Base-by-base conservation (phyloP, 768 basidiomycete species). In the Naganishia onofrii region DNA sequence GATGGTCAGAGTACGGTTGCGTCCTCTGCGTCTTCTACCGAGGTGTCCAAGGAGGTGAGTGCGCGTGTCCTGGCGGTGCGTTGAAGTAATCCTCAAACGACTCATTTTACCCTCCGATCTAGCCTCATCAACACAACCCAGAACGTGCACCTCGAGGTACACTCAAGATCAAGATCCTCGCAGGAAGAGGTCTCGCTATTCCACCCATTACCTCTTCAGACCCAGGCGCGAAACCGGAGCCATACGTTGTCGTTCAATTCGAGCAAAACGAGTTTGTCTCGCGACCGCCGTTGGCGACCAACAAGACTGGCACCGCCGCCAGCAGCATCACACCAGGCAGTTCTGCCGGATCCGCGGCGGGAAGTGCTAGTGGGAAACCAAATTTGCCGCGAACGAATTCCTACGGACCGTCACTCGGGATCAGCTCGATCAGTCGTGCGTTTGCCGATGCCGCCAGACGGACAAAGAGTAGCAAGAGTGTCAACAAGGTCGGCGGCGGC, bases 191-290 rank as follows among this genome's bases (percentile, higher is more conserved):
- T 12, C 88, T 99, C 79, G 88, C 88, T 73, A 89, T 93, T 65
- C 79, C 84, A 72, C 54, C 72, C 3, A 87, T 90, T 3, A 85
- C 88, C 0, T 91, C 93, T 21, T 26, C 66, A 9, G 72, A 69
- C 21, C 48, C 52, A 4, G 42, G 34, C 23, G 72, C 71, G 9
- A 67, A 74, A 52, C 76, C 78, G 15, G 75, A 79, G 71, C 81
- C 81, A 15, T 98, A 99, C 80, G 91, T 93, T 75, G 94, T 98
- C 80, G 93, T 94, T 74, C 90, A 93, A 81, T 99, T 97, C 82
- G 96, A 99, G 84, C 91, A 98, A 82, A 97, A 93, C 85, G 96
- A 99, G 82, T 99, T 97, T 78, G 89, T 99, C 80, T 89, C 88
- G 75, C 84, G 96, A 23, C 78, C 78, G 42, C 76, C 78, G 12